A percentile compares a stretch with the other conserved stretches of the same genome.
phyloP scores from a whole-genome alignment of 2,329 filamentous ascomycete species.

The Thelonectria discophora region DNA sequence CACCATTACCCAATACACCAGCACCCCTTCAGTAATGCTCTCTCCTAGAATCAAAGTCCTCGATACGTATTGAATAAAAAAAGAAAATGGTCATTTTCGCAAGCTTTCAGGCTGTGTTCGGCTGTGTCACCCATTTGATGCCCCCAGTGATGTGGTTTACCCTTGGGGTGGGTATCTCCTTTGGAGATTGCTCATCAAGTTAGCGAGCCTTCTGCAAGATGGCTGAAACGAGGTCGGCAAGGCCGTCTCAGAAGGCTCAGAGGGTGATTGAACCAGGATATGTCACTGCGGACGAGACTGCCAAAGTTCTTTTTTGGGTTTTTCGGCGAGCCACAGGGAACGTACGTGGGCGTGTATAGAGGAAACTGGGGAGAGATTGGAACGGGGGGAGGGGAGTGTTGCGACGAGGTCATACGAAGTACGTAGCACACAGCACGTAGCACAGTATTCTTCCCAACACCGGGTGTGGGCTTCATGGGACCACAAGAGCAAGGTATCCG shows the following conservation, averaged over 20 bases:
- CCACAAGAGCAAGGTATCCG: background rate
- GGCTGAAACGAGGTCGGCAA: background rate
- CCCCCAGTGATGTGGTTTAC: background rate
- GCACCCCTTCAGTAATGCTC: background rate
- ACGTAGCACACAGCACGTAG: no score
- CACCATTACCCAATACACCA: background rate
- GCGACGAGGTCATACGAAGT: background rate
- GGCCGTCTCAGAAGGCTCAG: background rate
- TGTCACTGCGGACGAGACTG: background rate
- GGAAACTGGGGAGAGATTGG: background rate
- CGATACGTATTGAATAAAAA: background rate
- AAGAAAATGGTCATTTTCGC: background rate
- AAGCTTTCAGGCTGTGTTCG: background rate
- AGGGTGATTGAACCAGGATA: background rate
- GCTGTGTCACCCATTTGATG: background rate
- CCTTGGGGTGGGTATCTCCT: background rate
- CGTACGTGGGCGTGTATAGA: conserved; percentile 1
- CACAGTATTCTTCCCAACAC: background rate
- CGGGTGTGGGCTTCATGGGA: conserved; percentile 8
- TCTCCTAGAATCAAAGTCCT: background rate
- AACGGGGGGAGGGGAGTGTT: background rate
- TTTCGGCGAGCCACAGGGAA: background rate
- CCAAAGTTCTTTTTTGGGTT: background rate
- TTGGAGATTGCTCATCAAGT: background rate
- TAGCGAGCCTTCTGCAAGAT: background rate